phyloP scores from a whole-genome alignment of 2,329 filamentous ascomycete genomes.

The Hypocreales sp. region DNA sequence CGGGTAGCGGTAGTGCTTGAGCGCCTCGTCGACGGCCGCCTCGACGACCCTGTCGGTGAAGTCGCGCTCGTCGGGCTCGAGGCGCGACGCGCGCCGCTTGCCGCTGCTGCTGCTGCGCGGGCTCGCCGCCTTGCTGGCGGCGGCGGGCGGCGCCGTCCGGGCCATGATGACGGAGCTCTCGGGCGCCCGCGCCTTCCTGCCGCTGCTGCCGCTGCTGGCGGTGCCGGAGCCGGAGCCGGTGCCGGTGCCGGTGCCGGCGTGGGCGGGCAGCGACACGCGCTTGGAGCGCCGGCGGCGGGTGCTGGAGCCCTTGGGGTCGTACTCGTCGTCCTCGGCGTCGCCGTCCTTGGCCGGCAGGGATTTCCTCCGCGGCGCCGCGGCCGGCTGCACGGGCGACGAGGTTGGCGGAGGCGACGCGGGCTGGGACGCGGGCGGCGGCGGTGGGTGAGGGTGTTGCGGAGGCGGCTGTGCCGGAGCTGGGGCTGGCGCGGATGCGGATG shows the following conservation, averaged over 20 bases:
- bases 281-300: constrained; percentile 17
- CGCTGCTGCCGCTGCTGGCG: too few relatives aligned
- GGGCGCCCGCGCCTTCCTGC: constrained; percentile 7
- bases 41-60: constrained; percentile 37
- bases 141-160: constrained; percentile 1
- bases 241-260: constrained; percentile 1
- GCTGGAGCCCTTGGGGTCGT: constrained; percentile 20
- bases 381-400: constrained; percentile 9
- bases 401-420: constrained; percentile 4
- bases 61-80: constrained; percentile 22
- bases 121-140: constrained; percentile 4
- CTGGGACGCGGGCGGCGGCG: constrained; percentile 3
- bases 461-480: too few relatives aligned
- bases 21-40: constrained; percentile 40
- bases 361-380: constrained; percentile 7
- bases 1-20: constrained; percentile 40
- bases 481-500: too few relatives aligned
- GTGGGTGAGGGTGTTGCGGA: too few relatives aligned
- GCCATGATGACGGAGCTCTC: constrained; percentile 1
- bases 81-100: constrained; percentile 5
- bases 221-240: too few relatives aligned
- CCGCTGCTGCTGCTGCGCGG: too few relatives aligned
- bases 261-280: constrained; percentile 13
- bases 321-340: constrained; percentile 26
- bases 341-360: constrained; percentile 11